phyloP scores from a whole-genome alignment of 2,329 filamentous ascomycete species.

The Lachnum nothofagi region DNA sequence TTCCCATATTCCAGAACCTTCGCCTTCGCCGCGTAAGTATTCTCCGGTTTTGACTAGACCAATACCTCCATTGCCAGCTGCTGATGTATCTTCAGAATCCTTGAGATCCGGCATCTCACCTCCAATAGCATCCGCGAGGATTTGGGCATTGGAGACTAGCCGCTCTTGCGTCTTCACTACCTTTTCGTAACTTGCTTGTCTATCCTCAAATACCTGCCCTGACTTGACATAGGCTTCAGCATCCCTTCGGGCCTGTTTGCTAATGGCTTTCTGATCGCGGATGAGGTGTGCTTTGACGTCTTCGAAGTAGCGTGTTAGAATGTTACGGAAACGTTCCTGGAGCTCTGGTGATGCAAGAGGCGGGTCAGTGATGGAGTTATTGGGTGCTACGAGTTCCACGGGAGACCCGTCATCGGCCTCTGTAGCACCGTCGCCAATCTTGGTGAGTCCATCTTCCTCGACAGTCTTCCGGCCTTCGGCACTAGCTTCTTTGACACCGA shows the following conservation, averaged over 20 bases:
- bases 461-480: conserved; percentile 78
- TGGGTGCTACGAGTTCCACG: conserved; percentile 43
- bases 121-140: conserved; percentile 80
- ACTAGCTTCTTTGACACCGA: conserved; percentile 69
- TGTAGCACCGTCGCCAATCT: conserved; percentile 37
- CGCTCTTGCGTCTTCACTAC: conserved; percentile 89
- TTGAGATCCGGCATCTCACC: conserved; percentile 91
- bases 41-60: conserved; percentile 91
- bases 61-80: conserved; percentile 68
- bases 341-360: conserved; percentile 72
- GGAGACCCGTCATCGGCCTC: conserved; percentile 46
- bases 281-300: conserved; percentile 85
- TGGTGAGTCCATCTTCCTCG: conserved; percentile 71
- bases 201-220: conserved; percentile 95
- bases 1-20: conserved; percentile 95
- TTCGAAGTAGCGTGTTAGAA: conserved; percentile 83
- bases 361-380: conserved; percentile 54
- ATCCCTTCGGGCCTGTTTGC: conserved; percentile 84
- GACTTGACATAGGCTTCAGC: conserved; percentile 98
- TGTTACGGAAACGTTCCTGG: conserved; percentile 78
- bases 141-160: conserved; percentile 81
- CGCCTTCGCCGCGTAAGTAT: conserved; percentile 82
- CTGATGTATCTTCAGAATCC: conserved; percentile 68
- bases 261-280: conserved; percentile 86
- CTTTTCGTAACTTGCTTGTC: conserved; percentile 92